phyloP scores from a whole-genome alignment of 2,329 filamentous ascomycete genomes.

The Exophiala calicioides region DNA sequence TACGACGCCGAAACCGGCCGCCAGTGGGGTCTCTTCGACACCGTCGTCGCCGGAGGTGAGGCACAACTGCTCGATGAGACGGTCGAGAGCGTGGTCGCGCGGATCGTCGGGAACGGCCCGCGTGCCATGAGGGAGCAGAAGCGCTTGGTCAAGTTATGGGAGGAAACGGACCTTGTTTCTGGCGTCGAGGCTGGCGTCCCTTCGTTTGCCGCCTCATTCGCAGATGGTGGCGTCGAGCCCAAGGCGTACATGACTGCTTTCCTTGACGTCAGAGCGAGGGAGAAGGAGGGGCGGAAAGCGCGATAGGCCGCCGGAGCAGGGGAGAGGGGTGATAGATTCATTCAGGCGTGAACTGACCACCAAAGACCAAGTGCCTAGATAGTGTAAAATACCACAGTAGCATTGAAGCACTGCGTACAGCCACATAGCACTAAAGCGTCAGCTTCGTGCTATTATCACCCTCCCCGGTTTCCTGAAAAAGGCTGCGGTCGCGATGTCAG shows the following conservation, averaged over 20 bases:
- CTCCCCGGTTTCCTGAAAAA: too few species aligned
- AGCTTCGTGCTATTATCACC: too few species aligned
- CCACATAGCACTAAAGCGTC: too few species aligned
- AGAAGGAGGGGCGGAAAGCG: too few species aligned
- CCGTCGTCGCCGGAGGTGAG: neutral
- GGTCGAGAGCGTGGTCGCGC: neutral
- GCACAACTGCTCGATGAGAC: neutral
- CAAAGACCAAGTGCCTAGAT: too few species aligned
- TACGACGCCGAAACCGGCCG: slow-evolving; percentile 9
- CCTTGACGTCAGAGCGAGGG: too few species aligned
- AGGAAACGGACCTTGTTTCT: slow-evolving; percentile 30
- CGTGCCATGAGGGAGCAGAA: slow-evolving; percentile 24
- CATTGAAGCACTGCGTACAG: too few species aligned
- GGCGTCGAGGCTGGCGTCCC: slow-evolving; percentile 33
- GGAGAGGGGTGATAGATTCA: too few species aligned
- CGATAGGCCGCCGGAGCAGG: too few species aligned
- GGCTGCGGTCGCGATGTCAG: too few species aligned
- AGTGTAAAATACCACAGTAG: too few species aligned
- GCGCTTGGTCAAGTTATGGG: slow-evolving; percentile 31
- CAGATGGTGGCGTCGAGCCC: slow-evolving; percentile 17
- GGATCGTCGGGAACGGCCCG: slow-evolving; percentile 8
- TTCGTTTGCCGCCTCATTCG: slow-evolving; percentile 31
- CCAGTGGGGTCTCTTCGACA: slow-evolving; percentile 25
- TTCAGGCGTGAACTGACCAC: too few species aligned
- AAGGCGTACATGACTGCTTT: slow-evolving; percentile 15